phyloP scores from a whole-genome alignment of 257 asterid species.

The Nicotiana sylvestris region DNA sequence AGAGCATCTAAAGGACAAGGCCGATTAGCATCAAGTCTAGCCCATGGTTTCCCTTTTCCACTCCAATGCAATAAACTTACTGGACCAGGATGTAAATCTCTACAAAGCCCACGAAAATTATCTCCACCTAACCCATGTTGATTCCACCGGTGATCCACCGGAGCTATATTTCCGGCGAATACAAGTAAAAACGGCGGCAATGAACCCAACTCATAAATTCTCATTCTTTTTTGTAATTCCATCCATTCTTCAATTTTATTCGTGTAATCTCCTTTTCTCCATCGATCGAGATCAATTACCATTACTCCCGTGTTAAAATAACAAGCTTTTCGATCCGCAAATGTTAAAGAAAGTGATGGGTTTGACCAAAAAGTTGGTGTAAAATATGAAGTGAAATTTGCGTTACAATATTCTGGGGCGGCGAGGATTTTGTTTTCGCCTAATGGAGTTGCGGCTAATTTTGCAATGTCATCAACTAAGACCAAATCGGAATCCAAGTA shows the following conservation, averaged over 20 bases:
- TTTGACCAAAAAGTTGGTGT: slow-evolving; percentile 88
- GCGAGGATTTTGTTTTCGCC: slow-evolving; percentile 55
- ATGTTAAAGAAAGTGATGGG: slow-evolving; percentile 72
- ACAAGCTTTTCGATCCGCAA: slow-evolving; percentile 65
- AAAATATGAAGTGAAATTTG: slow-evolving; percentile 84
- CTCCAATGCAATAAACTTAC: slow-evolving; percentile 95
- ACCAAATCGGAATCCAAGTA: slow-evolving; percentile 85
- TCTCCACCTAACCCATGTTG: slow-evolving; percentile 96
- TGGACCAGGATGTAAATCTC: slow-evolving; percentile 89
- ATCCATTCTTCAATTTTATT: slow-evolving; percentile 84
- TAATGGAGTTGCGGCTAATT: slow-evolving; percentile 51
- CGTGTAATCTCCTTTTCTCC: slow-evolving; percentile 79
- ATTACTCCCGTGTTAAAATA: slow-evolving; percentile 94
- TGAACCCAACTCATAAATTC: slow-evolving; percentile 81
- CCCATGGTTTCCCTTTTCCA: slow-evolving; percentile 99
- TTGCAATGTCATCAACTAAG: slow-evolving; percentile 80
- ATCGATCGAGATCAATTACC: slow-evolving; percentile 77
- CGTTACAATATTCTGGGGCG: slow-evolving; percentile 93
- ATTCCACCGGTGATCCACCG: slow-evolving; percentile 87
- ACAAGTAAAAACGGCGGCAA: slow-evolving; percentile 87
- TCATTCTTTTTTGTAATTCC: slow-evolving; percentile 83
- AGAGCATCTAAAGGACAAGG: slow-evolving; percentile 92
- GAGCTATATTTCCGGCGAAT: slow-evolving; percentile 76
- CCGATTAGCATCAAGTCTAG: slow-evolving; percentile 67
- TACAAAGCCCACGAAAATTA: slow-evolving; percentile 79